Conservation (phyloP, 1,139 yeast genomes). For the Diutina siamensis region DNA sequence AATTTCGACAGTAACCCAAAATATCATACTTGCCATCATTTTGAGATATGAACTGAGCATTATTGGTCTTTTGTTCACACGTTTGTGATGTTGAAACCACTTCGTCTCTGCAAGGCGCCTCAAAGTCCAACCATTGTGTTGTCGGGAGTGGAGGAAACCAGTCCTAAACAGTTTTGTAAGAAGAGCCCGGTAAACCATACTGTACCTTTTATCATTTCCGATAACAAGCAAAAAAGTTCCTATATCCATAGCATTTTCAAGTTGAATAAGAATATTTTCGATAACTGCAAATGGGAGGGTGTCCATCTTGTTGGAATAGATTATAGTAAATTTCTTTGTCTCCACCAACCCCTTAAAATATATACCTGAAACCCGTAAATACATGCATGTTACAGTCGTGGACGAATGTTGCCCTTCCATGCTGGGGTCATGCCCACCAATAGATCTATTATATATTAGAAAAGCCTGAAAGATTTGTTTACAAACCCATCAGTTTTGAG, state of each 20-base stretch:
- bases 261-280: neutral
- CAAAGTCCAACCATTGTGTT: neutral
- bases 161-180: neutral
- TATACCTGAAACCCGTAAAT: too few species aligned
- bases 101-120: neutral
- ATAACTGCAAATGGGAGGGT: neutral
- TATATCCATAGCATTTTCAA: neutral
- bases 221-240: neutral
- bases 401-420: too few species aligned
- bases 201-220: neutral
- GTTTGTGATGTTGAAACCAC: too few species aligned
- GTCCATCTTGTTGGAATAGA: too few species aligned
- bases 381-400: too few species aligned
- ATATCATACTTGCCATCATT: neutral
- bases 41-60: neutral
- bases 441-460: too few species aligned
- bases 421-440: too few species aligned
- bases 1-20: neutral
- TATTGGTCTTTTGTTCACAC: too few species aligned
- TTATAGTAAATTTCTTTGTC: too few species aligned
- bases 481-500: conserved; percentile 49
- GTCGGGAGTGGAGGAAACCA: neutral
- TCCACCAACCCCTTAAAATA: too few species aligned
- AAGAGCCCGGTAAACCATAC: neutral
- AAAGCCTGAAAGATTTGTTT: too few species aligned